Conservation (phyloP, 371 early-diverging fungal genomes). For the Mucor racemosus region DNA sequence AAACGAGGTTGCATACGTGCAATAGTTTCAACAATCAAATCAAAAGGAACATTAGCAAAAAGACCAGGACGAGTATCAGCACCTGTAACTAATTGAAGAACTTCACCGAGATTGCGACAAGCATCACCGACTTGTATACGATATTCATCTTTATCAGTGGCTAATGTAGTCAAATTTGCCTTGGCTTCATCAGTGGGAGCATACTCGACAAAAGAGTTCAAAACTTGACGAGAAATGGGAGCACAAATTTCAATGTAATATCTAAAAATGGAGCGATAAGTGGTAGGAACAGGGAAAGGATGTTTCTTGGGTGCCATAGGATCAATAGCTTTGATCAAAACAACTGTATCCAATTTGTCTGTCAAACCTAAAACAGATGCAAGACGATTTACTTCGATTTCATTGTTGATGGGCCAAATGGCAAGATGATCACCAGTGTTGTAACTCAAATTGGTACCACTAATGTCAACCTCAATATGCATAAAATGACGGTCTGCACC, state of each 20-base stretch:
- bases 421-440: conserved; percentile 95
- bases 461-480: conserved; percentile 91
- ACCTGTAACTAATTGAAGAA: conserved; percentile 51
- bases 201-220: conserved; percentile 62
- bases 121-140: conserved; percentile 64
- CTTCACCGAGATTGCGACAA: conserved; percentile 70
- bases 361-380: conserved; percentile 68
- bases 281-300: conserved; percentile 89
- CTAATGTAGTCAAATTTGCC: conserved; percentile 57
- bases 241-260: conserved; percentile 90
- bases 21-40: conserved; percentile 78
- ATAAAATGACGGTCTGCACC: conserved; percentile 78
- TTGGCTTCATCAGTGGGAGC: conserved; percentile 65
- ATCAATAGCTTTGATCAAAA: conserved; percentile 69
- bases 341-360: conserved; percentile 67
- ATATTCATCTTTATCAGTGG: conserved; percentile 78
- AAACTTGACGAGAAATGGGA: conserved; percentile 66
- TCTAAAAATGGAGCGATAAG: conserved; percentile 86
- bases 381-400: conserved; percentile 72
- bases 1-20: conserved; percentile 89
- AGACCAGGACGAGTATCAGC: conserved; percentile 32
- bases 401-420: conserved; percentile 88
- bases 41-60: conserved; percentile 67
- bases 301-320: conserved; percentile 69
- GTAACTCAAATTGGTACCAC: conserved; percentile 81